Conservation (phyloP, 805 yeast genomes). For the Zygotorulaspora chibaensis region DNA sequence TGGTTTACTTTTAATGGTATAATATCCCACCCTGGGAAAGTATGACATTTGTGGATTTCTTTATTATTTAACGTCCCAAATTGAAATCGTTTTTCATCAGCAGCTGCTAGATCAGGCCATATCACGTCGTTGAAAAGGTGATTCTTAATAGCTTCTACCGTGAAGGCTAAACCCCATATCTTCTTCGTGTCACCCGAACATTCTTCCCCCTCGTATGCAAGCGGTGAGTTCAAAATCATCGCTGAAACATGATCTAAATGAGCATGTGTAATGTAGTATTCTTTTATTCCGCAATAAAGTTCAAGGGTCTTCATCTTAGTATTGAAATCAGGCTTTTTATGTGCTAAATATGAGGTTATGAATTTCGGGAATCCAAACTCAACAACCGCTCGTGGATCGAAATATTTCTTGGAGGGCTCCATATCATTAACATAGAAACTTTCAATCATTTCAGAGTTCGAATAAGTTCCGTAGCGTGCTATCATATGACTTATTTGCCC, state of each 20-base stretch:
- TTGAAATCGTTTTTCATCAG: constrained; percentile 25
- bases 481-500: constrained; percentile 47
- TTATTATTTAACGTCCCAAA: constrained; percentile 9
- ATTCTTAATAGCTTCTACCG: constrained; percentile 48
- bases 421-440: constrained; percentile 22
- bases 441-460: constrained; percentile 11
- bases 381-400: constrained; percentile 10
- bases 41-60: constrained; percentile 13
- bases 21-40: constrained; percentile 28
- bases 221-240: constrained; percentile 67
- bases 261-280: constrained; percentile 67
- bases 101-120: constrained; percentile 66
- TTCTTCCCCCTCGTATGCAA: constrained; percentile 14
- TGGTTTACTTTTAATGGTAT: constrained; percentile 39
- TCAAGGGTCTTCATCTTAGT: constrained; percentile 31
- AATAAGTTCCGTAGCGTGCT: constrained; percentile 7
- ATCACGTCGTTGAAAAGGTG: constrained; percentile 67
- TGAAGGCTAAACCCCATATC: constrained; percentile 50
- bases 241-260: constrained; percentile 80
- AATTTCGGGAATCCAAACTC: constrained; percentile 19
- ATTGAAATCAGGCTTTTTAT: constrained; percentile 12
- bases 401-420: constrained; percentile 21
- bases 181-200: constrained; percentile 38
- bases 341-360: constrained; percentile 7
- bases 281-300: constrained; percentile 38